A percentile compares a stretch with the other conserved stretches of the same genome.
These are phyloP conservation scores for Aphanomyces astaci DNA, from an alignment of 352 stramenopile species.

Conservation along the genomic window DNA sequence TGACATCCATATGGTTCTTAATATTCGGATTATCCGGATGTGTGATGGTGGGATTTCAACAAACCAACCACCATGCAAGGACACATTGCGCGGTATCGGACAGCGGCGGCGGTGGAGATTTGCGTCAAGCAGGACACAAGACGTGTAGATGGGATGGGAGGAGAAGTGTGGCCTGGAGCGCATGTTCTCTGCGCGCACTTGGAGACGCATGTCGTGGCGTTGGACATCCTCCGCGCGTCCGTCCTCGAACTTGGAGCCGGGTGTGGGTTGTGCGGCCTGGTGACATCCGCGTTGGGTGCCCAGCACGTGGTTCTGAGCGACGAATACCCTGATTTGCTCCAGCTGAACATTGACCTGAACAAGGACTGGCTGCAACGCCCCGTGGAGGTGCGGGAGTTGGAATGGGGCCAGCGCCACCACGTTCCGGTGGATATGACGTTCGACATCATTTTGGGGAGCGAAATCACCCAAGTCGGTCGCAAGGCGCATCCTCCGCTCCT, in stretches of 20 bases:
- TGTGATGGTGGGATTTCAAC: conserved; percentile 12
- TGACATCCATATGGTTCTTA: no score
- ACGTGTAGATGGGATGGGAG: conserved; percentile 44
- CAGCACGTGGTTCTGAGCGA: conserved; percentile 36
- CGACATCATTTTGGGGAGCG: conserved; percentile 50
- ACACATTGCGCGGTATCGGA: conserved; percentile 34
- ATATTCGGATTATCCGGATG: conserved; percentile 22
- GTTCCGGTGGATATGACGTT: conserved; percentile 35
- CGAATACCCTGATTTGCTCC: conserved; percentile 47
- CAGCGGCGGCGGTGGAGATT: conserved; percentile 12
- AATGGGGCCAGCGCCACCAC: conserved; percentile 19
- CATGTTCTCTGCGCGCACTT: conserved; percentile 48
- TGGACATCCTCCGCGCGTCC: conserved; percentile 26
- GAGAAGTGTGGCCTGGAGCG: conserved; percentile 51
- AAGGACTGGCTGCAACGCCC: conserved; percentile 25
- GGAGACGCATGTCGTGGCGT: conserved; percentile 22
- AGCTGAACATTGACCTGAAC: conserved; percentile 39
- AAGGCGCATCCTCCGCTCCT: conserved; percentile 36
- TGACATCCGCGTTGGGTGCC: conserved; percentile 36
- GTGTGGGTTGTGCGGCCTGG: conserved; percentile 45
- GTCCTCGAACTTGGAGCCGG: conserved; percentile 52
- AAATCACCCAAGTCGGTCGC: conserved; percentile 49
- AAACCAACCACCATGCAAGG: conserved; percentile 23
- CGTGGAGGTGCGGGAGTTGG: conserved; percentile 28
- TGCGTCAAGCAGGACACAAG: conserved; percentile 45